Percentiles rank a stretch among this genome's conserved stretches.
phyloP scores from a whole-genome alignment of 257 asterid genomes.

The Solanum sitiens region DNA sequence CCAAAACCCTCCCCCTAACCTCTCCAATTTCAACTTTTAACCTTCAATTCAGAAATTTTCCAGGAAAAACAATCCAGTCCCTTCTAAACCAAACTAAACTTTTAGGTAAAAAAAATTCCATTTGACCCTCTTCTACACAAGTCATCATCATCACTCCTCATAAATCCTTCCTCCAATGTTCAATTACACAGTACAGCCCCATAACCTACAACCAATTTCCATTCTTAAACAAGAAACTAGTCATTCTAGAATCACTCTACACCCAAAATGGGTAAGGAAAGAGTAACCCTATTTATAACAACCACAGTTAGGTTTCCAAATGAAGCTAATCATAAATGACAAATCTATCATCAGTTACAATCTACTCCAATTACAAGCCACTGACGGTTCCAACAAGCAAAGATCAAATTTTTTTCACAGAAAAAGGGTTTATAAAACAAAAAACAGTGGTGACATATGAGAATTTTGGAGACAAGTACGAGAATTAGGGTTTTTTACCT shows the following conservation, averaged over 20 bases:
- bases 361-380: background rate
- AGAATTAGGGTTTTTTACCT: conserved; percentile 6
- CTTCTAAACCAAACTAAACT: background rate
- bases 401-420: background rate
- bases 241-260: background rate
- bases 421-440: background rate
- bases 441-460: background rate
- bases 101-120: background rate
- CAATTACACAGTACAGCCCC: background rate
- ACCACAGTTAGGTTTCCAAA: background rate
- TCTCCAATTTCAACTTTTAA: background rate
- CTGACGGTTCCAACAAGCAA: background rate
- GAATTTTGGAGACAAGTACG: background rate
- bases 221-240: background rate
- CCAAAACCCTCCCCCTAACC: background rate
- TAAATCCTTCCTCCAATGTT: background rate
- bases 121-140: background rate
- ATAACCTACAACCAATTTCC: background rate
- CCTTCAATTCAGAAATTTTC: background rate
- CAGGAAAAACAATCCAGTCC: background rate
- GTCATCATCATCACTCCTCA: background rate
- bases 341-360: background rate
- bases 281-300: background rate
- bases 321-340: background rate
- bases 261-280: background rate